Percentiles rank a stretch among this genome's conserved stretches.
Conservation (phyloP, 768 basidiomycete genomes). For the Clitopilus hobsonii region DNA sequence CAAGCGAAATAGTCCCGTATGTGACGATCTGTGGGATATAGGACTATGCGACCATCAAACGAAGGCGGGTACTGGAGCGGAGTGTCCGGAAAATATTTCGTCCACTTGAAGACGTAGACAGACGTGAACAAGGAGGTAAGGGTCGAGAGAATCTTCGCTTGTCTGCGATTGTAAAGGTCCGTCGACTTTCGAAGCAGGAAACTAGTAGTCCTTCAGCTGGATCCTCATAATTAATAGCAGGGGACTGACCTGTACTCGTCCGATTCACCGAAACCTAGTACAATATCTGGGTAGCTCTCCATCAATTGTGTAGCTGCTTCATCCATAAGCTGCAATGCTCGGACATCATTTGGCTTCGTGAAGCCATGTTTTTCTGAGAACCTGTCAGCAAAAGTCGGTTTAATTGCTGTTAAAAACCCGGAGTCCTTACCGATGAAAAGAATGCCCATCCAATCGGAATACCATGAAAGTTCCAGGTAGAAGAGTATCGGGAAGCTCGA, state of each 20-base stretch:
- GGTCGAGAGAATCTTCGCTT: conserved; percentile 81
- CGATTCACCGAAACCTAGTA: conserved; percentile 91
- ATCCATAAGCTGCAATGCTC: conserved; percentile 90
- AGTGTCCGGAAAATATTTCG: conserved; percentile 66
- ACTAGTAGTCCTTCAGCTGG: conserved; percentile 32
- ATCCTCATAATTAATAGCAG: no score
- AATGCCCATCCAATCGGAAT: conserved; percentile 86
- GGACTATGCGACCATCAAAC: conserved; percentile 85
- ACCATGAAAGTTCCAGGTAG: conserved; percentile 83
- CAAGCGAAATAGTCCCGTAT: conserved; percentile 93
- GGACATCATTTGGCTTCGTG: conserved; percentile 85
- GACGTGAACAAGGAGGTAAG: conserved; percentile 89
- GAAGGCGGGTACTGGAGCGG: conserved; percentile 80
- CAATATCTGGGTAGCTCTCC: conserved; percentile 77
- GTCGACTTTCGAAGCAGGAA: conserved; percentile 81
- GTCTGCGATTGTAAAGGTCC: conserved; percentile 77
- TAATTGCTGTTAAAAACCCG: neutral
- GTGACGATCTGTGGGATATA: conserved; percentile 71
- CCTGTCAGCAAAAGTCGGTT: conserved; percentile 30
- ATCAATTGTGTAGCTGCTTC: conserved; percentile 78
- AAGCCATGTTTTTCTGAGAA: conserved; percentile 85
- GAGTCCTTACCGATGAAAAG: conserved; percentile 75
- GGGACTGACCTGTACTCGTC: conserved; percentile 88
- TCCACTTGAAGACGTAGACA: conserved; percentile 85
- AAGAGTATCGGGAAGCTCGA: conserved; percentile 84